Base-by-base conservation (phyloP, 2,329 filamentous ascomycete genomes). In the Fusarium goolgardi region DNA sequence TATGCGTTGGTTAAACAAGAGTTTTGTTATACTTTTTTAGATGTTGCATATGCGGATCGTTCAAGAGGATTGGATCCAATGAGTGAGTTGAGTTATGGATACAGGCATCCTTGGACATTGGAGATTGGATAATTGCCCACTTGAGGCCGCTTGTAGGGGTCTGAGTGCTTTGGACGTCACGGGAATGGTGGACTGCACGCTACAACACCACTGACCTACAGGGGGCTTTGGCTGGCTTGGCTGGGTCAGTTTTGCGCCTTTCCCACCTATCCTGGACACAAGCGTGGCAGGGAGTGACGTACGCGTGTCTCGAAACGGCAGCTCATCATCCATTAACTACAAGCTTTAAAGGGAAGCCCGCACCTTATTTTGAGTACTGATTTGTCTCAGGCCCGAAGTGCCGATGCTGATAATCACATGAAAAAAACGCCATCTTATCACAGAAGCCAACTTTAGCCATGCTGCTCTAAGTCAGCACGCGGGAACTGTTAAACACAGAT, bases 271-370 rank as follows among this genome's bases (percentile, higher is more conserved):
- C 56, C 54, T 37, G 45, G 43, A 52, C 58, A 31, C 63, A 52
- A 59, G 58, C 58, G 63, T 64, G 67, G 67, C 67, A 54, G 62
- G 53, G 63, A 64, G 67, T 69, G 67, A 69, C 67, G 66, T 67
- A 69, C 43, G 44, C 66, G 31, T 64, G 58, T 69, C 63, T 63
- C 31, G 34, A 34, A 43, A 55, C 56, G 57, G 54, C 66, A 56
- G 40, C 40, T 64, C 61, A 47, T 64, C n/a, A 37, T 45, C 35
- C 32, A 40, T 43, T 31, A 49, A 65, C 46, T 69, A 69, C 66
- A 70, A 60, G 37, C 13, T 53, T 45, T 54, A 43, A 49, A 41
- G 50, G 45, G 66, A n/a, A 53, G 21, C 18, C 21, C 34, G 37
- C 66, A 55, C 51, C 20, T 37, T 56, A 59, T 47, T 15, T 5